These are phyloP conservation scores for Panicum hallii DNA, from an alignment of 202 grass and related monocot genomes.

Conservation along the genomic window DNA sequence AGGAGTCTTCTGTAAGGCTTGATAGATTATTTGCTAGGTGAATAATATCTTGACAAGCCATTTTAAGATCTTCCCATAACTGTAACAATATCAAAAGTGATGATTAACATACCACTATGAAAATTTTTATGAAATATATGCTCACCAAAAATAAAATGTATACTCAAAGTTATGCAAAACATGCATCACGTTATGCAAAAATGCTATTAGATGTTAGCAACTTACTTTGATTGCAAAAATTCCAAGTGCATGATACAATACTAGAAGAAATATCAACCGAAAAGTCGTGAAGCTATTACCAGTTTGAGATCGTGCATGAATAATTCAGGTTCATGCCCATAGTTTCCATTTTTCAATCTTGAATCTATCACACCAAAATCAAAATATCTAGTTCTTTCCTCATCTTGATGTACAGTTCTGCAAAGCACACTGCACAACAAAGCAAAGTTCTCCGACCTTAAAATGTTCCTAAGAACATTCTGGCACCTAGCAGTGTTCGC, in stretches of 20 bases:
- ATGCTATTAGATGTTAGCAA: neutral
- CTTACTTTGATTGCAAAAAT: slow-evolving; percentile 14
- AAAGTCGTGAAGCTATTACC: slow-evolving; percentile 52
- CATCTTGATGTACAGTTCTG: slow-evolving; percentile 65
- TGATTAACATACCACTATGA: slow-evolving; percentile 13
- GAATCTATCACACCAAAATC: slow-evolving; percentile 77
- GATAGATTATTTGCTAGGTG: slow-evolving; percentile 79
- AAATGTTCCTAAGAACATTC: slow-evolving; percentile 72
- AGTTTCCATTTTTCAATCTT: slow-evolving; percentile 84
- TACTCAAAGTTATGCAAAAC: neutral
- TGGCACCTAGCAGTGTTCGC: slow-evolving; percentile 54
- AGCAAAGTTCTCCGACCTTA: slow-evolving; percentile 74
- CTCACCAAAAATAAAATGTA: slow-evolving; percentile 33
- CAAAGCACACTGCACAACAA: slow-evolving; percentile 77
- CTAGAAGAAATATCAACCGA: slow-evolving; percentile 25
- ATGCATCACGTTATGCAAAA: neutral
- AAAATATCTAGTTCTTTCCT: slow-evolving; percentile 61
- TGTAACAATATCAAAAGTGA: slow-evolving; percentile 49
- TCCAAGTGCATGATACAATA: neutral
- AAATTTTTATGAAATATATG: slow-evolving; percentile 10
- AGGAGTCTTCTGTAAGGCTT: slow-evolving; percentile 62
- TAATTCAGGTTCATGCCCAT: slow-evolving; percentile 58
- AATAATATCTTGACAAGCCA: slow-evolving; percentile 72
- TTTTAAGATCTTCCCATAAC: slow-evolving; percentile 78
- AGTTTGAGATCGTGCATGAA: slow-evolving; percentile 75